Base-by-base conservation (phyloP, 495 filamentous ascomycete genomes). In the Monascus purpureus region DNA sequence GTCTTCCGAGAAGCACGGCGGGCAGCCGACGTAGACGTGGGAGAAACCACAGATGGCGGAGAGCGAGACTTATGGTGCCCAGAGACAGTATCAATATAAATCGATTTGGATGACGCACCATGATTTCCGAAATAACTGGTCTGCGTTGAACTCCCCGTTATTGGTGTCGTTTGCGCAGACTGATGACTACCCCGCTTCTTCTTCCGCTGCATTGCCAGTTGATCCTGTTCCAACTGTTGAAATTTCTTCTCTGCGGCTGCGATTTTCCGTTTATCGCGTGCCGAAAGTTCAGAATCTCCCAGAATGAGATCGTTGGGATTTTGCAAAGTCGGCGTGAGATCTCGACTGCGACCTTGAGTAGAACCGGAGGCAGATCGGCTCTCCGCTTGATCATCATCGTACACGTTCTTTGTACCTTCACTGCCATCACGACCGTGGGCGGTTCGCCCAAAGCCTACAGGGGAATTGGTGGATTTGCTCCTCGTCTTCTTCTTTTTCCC, bases 181-280 rank as follows among this genome's bases (percentile, higher is more conserved):
- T 52, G 59, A 6, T 57, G 57, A 33, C 63, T 68, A 6, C 44
- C 45, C 13, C 67, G 59, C 34, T 69, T 71, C 35, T 60, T 69
- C 33, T 54, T 58, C 37, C 53, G 61, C 6, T 56, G 47, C 6
- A 40, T 36, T 1, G 53, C 35, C 13, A 61, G 52, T 30, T 68
- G 64, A 31, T 71, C 65, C 13, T 67, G 62, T 42, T 73, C 75
- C 20, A 76, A 46, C 39, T 67, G 58, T 31, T 69, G 65, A 40
- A 77, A 80, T 16, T 70, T 72, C 46, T 82, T 80, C 48, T 95
- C 85, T 11, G 83, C 67, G 51, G 80, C 79, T 13, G 80, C 77
- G 16, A 93, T 72, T 48, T 95, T 95, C 25, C 82, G 72, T 52
- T 82, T 82, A 42, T 95, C 87, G 11, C 87, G 73, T 36, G 80